A percentile compares a stretch with the other conserved stretches of the same genome.
Evolutionary conservation across 2,329 filamentous ascomycete genomes (phyloP).

Genomic region (Ophiognomonia clavigignenti-juglandacearum): DNA sequence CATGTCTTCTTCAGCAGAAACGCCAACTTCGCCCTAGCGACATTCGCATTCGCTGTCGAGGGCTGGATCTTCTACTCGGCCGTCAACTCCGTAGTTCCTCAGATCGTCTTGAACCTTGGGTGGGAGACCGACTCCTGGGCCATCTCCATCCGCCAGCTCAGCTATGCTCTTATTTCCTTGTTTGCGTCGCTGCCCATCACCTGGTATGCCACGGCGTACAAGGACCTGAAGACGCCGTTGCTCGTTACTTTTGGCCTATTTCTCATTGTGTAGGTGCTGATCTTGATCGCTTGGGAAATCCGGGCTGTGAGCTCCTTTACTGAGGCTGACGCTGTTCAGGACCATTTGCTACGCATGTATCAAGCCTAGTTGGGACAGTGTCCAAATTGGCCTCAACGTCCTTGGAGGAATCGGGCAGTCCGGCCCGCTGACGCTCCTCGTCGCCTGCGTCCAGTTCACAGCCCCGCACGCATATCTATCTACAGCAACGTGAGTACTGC

Average conservation of each 20-base stretch:
- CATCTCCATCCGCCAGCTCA: constrained; percentile 44
- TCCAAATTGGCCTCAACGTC: constrained; percentile 44
- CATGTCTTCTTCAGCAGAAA: constrained; percentile 51
- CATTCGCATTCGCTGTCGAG: constrained; percentile 53
- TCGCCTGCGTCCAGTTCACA: constrained; percentile 47
- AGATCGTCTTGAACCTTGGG: constrained; percentile 43
- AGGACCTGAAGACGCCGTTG: constrained; percentile 43
- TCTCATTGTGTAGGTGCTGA: constrained; percentile 35
- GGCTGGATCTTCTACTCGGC: constrained; percentile 55
- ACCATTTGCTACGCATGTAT: constrained; percentile 42
- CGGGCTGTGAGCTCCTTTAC: too few species aligned
- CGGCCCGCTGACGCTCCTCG: constrained; percentile 44
- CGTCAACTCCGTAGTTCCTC: constrained; percentile 45
- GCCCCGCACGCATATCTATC: constrained; percentile 47
- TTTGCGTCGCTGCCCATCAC: constrained; percentile 37
- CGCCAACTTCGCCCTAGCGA: constrained; percentile 49
- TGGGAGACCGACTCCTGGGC: constrained; percentile 41
- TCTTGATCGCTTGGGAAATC: neutral
- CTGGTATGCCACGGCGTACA: constrained; percentile 41
- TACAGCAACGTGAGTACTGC: constrained; percentile 36
- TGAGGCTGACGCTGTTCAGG: constrained; percentile 20
- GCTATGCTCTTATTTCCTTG: constrained; percentile 35
- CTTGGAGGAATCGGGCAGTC: constrained; percentile 43
- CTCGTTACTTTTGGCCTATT: constrained; percentile 42
- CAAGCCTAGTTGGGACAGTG: constrained; percentile 35